A percentile compares a stretch with the other conserved stretches of the same genome.
These are phyloP conservation scores for Lactarius evosmus DNA, from an alignment of 768 basidiomycete genomes.

Conservation along the genomic window DNA sequence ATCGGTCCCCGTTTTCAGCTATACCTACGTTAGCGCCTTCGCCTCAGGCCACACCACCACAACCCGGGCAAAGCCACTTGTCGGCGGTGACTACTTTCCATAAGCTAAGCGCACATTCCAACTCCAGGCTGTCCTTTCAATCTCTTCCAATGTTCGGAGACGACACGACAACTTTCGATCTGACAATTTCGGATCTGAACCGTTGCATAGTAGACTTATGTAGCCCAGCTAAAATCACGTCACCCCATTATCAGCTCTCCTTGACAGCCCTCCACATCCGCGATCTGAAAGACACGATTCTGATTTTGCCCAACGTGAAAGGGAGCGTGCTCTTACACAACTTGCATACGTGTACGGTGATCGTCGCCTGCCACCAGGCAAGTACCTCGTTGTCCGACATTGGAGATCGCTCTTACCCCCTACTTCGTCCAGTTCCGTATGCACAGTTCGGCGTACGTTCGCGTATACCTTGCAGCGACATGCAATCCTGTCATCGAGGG, in stretches of 20 bases:
- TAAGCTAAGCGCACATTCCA: constrained; percentile 44
- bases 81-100: constrained; percentile 34
- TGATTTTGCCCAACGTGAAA: constrained; percentile 60
- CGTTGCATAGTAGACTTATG: constrained; percentile 68
- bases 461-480: constrained; percentile 60
- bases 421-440: constrained; percentile 68
- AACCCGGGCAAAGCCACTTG: constrained; percentile 18
- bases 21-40: constrained; percentile 4
- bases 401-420: not conserved
- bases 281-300: constrained; percentile 55
- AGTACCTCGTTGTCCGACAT: constrained; percentile 13
- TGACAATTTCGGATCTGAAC: constrained; percentile 65
- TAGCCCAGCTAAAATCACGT: constrained; percentile 6
- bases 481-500: constrained; percentile 84
- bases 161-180: constrained; percentile 42
- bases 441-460: constrained; percentile 64
- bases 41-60: not conserved
- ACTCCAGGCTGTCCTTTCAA: constrained; percentile 45
- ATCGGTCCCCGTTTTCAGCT: constrained; percentile 24
- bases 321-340: constrained; percentile 76
- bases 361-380: constrained; percentile 81
- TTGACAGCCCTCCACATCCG: constrained; percentile 63
- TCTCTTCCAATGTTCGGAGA: constrained; percentile 35
- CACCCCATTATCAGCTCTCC: constrained; percentile 26
- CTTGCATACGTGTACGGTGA: constrained; percentile 58